phyloP scores from a whole-genome alignment of 352 stramenopile species.

The Phytophthora idaei region DNA sequence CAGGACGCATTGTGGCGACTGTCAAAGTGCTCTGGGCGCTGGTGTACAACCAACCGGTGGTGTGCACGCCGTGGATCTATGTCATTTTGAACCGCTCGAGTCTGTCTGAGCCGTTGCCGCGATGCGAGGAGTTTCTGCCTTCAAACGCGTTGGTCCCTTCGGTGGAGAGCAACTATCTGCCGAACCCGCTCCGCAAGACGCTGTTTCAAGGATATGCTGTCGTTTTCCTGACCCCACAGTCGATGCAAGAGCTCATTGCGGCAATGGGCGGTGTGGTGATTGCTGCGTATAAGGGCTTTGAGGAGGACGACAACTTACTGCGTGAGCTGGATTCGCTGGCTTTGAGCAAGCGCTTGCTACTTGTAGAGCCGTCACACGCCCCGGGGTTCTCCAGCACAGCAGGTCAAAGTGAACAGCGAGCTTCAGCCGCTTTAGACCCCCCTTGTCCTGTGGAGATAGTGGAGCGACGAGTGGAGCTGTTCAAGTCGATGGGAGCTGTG shows the following conservation, averaged over 20 bases:
- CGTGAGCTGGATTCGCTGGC: conserved; percentile 59
- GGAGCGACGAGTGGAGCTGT: conserved; percentile 62
- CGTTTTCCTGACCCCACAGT: conserved; percentile 74
- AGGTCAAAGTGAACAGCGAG: conserved; percentile 53
- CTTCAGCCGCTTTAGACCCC: conserved; percentile 8
- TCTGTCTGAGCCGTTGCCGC: conserved; percentile 72
- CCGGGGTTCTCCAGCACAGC: conserved; percentile 62
- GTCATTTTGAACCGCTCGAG: conserved; percentile 76
- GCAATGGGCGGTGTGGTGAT: conserved; percentile 79
- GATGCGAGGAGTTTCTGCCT: conserved; percentile 79
- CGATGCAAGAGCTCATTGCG: conserved; percentile 78
- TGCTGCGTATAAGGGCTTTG: conserved; percentile 54
- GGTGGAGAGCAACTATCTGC: conserved; percentile 70
- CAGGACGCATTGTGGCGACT: conserved; percentile 78
- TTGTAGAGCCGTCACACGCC: conserved; percentile 61
- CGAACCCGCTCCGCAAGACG: conserved; percentile 76
- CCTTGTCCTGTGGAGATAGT: conserved; percentile 36
- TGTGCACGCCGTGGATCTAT: conserved; percentile 83
- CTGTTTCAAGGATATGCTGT: conserved; percentile 75
- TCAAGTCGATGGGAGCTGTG: conserved; percentile 64
- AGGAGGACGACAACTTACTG: conserved; percentile 66
- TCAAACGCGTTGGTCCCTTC: conserved; percentile 59
- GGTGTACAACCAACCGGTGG: conserved; percentile 84
- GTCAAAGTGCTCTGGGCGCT: conserved; percentile 89
- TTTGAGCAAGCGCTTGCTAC: conserved; percentile 53